Conservation (phyloP, 2,329 filamentous ascomycete species). For the Arthrocladium fulminans region DNA sequence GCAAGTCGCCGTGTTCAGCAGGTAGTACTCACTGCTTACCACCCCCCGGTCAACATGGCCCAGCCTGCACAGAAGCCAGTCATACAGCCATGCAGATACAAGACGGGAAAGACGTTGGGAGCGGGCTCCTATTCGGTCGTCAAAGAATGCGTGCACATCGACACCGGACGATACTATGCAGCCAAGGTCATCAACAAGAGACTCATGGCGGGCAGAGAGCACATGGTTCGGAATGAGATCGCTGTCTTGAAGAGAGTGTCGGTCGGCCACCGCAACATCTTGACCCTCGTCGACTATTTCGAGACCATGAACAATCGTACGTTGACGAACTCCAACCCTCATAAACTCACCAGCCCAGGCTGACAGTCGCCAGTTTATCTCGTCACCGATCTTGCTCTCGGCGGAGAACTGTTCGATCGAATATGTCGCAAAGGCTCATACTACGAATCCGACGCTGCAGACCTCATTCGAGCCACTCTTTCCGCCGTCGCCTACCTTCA, state of each 20-base stretch:
- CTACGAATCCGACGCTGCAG: constrained; percentile 93
- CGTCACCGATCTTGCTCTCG: constrained; percentile 90
- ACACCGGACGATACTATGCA: constrained; percentile 94
- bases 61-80: constrained; percentile 40
- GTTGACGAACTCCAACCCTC: constrained; percentile 19
- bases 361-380: constrained; percentile 60
- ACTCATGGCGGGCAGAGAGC: constrained; percentile 91
- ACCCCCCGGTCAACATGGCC: constrained; percentile 7
- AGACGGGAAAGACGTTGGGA: constrained; percentile 90
- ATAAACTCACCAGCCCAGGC: background rate
- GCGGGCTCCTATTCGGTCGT: constrained; percentile 97
- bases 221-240: constrained; percentile 99
- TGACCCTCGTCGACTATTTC: constrained; percentile 97
- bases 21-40: background rate
- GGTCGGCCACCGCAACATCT: constrained; percentile 96
- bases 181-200: constrained; percentile 99
- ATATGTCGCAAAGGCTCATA: constrained; percentile 98
- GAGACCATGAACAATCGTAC: constrained; percentile 96
- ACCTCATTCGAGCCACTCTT: constrained; percentile 86
- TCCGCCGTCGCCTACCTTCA: constrained; percentile 98
- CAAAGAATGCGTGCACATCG: constrained; percentile 97
- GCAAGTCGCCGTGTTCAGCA: background rate
- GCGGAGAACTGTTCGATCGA: constrained; percentile 93
- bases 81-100: constrained; percentile 93
- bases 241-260: constrained; percentile 96